Conservation (phyloP, 129 eudicot genomes). For the Arctium lappa region DNA sequence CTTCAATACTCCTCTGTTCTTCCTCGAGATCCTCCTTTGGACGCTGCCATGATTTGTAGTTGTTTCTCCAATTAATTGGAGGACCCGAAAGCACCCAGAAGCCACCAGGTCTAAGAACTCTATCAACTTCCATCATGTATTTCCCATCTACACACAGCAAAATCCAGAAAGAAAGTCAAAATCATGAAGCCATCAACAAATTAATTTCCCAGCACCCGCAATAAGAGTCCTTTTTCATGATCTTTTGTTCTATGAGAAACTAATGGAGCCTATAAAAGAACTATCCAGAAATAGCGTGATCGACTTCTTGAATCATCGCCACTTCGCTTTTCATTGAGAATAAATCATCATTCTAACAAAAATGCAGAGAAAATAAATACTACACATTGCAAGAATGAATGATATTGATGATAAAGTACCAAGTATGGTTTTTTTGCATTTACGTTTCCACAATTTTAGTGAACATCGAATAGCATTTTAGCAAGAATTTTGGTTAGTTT, state of each 20-base stretch:
- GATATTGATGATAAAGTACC: not conserved
- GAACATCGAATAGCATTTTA: not conserved
- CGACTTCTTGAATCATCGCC: not conserved
- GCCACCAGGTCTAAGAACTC: conserved; percentile 97
- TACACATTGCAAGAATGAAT: not conserved
- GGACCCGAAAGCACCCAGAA: conserved; percentile 99
- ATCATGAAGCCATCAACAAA: not conserved
- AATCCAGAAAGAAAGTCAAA: not conserved
- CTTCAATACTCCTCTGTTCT: conserved; percentile 84
- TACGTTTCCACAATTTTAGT: not conserved
- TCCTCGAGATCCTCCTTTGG: conserved; percentile 80
- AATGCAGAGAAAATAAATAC: not conserved
- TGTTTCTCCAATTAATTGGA: conserved; percentile 82
- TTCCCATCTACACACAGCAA: conserved; percentile 61
- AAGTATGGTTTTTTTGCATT: not conserved
- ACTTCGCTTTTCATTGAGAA: not conserved
- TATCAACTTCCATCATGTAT: conserved; percentile 93
- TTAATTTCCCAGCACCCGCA: not conserved
- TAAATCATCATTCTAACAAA: not conserved
- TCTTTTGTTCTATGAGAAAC: not conserved
- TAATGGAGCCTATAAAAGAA: not conserved
- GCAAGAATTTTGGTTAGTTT: not conserved
- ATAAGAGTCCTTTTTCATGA: not conserved
- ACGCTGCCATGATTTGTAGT: conserved; percentile 80
- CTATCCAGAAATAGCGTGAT: not conserved